A percentile compares a stretch with the other conserved stretches of the same genome.
Conservation (phyloP, 768 basidiomycete genomes). For the Sarcomyxa edulis region DNA sequence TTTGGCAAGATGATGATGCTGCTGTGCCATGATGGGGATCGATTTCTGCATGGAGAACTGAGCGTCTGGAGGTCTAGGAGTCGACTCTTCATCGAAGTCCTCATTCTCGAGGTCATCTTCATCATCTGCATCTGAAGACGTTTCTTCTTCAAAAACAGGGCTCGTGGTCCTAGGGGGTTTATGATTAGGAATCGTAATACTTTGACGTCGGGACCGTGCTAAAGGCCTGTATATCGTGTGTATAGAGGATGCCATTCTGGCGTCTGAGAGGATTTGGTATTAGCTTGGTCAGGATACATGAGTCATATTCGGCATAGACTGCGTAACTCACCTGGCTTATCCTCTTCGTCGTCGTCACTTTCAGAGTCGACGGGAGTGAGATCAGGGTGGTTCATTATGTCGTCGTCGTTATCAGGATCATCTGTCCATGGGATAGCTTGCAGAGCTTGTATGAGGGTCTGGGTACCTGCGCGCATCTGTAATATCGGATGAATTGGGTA, state of each 20-base stretch:
- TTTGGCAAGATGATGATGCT: constrained; percentile 6
- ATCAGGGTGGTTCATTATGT: constrained; percentile 38
- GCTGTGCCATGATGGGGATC: constrained; percentile 5
- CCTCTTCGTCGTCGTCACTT: constrained; percentile 71
- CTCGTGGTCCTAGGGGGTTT: constrained; percentile 13
- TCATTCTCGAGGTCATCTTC: constrained; percentile 49
- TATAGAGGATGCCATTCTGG: constrained; percentile 73
- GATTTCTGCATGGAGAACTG: constrained; percentile 8
- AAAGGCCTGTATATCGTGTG: constrained; percentile 84
- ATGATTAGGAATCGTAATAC: constrained; percentile 16
- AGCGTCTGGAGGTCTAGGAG: constrained; percentile 31
- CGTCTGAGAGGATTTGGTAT: constrained; percentile 23
- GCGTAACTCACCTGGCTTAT: constrained; percentile 28
- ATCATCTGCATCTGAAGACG: constrained; percentile 37
- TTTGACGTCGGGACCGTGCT: constrained; percentile 53
- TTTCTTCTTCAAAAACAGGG: constrained; percentile 25
- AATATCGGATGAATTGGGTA: constrained; percentile 9
- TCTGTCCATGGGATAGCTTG: constrained; percentile 81
- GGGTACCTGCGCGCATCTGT: constrained; percentile 84
- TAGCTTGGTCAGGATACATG: background rate
- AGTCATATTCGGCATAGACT: too few relatives aligned
- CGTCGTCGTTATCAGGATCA: constrained; percentile 66
- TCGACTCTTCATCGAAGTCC: constrained; percentile 36
- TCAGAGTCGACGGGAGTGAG: constrained; percentile 44
- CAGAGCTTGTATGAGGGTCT: constrained; percentile 83